A percentile compares a stretch with the other conserved stretches of the same genome.
These are phyloP conservation scores for Echinosophora koreensis DNA, from an alignment of 306 rosid species.

Conservation along the genomic window DNA sequence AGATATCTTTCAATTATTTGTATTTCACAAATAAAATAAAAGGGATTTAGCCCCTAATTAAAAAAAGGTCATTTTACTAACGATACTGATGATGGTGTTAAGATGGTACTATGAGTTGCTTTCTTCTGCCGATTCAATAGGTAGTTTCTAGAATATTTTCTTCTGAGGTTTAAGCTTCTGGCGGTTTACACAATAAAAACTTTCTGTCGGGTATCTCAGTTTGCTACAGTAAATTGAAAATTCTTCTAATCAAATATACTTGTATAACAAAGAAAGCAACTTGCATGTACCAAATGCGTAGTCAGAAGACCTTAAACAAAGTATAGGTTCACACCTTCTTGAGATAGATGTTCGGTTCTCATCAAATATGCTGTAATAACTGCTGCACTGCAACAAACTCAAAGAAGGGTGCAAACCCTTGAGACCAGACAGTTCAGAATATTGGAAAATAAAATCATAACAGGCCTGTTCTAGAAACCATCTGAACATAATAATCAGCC, in stretches of 20 bases:
- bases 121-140: no score
- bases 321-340: conserved; percentile 71
- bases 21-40: background rate
- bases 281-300: conserved; percentile 48
- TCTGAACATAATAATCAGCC: background rate
- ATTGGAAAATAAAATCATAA: conserved; percentile 7
- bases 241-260: background rate
- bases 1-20: conserved; percentile 24
- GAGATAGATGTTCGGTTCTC: conserved; percentile 81
- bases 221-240: conserved; percentile 1
- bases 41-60: background rate
- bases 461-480: background rate
- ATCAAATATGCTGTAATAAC: conserved; percentile 88
- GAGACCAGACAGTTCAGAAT: conserved; percentile 39
- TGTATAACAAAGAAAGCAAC: conserved; percentile 33
- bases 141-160: background rate
- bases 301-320: conserved; percentile 52
- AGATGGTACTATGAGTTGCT: background rate
- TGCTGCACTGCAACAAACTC: conserved; percentile 85
- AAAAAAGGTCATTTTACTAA: background rate
- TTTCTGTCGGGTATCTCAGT: background rate
- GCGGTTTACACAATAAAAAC: background rate
- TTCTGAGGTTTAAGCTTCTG: background rate
- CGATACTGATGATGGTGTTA: background rate
- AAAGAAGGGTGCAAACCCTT: conserved; percentile 46